These are phyloP conservation scores for Salix dunnii DNA, from an alignment of 345 rosid genomes.

Conservation along the genomic window DNA sequence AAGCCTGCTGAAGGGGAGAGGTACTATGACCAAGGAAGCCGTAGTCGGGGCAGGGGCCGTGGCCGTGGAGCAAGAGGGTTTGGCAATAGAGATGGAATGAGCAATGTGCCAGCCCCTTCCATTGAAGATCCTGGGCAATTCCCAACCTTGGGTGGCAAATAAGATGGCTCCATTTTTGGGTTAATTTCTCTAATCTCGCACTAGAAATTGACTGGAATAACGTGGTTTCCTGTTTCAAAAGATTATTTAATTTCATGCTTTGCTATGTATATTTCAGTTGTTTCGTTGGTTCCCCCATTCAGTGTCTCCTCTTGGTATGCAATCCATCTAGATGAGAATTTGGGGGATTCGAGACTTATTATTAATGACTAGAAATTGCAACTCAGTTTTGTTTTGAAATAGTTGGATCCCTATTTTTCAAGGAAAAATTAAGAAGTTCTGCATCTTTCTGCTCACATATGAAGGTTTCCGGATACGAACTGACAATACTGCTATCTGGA, in stretches of 20 bases:
- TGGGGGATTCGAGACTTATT: conserved; percentile 21
- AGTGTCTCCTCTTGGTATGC: conserved; percentile 16
- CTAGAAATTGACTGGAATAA: conserved; percentile 38
- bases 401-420: background rate
- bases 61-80: conserved; percentile 44
- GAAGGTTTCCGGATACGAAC: too few relatives aligned
- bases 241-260: conserved; percentile 24
- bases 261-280: conserved; percentile 34
- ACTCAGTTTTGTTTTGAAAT: conserved; percentile 17
- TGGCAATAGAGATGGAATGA: conserved; percentile 19
- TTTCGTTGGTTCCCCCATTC: conserved; percentile 17
- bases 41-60: conserved; percentile 46
- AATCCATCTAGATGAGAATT: conserved; percentile 10
- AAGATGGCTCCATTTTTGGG: conserved; percentile 34
- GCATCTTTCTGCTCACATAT: background rate
- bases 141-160: conserved; percentile 67
- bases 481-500: too few relatives aligned
- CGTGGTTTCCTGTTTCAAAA: conserved; percentile 29
- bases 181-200: conserved; percentile 15
- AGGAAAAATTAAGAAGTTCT: background rate
- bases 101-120: conserved; percentile 43
- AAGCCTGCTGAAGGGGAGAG: conserved; percentile 64
- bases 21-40: conserved; percentile 34
- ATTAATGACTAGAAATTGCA: conserved; percentile 18
- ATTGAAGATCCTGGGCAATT: conserved; percentile 65